These are phyloP conservation scores for Prunus mira DNA, from an alignment of 306 rosid species.

Conservation along the genomic window DNA sequence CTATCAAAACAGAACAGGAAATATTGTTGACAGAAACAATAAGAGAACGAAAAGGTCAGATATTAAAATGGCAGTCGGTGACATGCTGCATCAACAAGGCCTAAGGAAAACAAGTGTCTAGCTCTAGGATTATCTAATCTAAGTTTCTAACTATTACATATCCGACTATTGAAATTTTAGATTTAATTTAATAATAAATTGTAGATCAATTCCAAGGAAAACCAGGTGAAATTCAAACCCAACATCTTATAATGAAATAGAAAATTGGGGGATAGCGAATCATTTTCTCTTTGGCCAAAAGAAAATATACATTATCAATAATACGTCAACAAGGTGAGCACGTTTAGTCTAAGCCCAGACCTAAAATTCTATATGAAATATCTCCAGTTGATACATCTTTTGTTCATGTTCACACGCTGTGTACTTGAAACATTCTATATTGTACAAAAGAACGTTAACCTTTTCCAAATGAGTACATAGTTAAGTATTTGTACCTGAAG, in stretches of 20 bases:
- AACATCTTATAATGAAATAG: not conserved
- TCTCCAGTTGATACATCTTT: not conserved
- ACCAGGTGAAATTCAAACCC: not conserved
- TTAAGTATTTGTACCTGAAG: not conserved
- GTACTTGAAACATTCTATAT: not conserved
- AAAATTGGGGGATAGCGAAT: not conserved
- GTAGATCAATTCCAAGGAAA: not conserved
- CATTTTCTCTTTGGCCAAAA: not conserved
- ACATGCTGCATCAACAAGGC: conserved; percentile 3
- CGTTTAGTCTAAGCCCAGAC: not conserved
- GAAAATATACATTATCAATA: not conserved
- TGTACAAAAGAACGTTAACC: not conserved
- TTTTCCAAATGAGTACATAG: not conserved
- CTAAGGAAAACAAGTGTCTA: not conserved
- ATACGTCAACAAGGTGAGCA: conserved; percentile 18
- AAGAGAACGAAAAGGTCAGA: not conserved
- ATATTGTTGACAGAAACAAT: conserved; percentile 15
- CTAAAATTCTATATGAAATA: not conserved
- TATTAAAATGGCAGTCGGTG: not conserved
- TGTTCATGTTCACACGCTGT: conserved; percentile 16
- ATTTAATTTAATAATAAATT: not conserved
- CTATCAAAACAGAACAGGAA: conserved; percentile 39
- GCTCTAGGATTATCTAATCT: not conserved
- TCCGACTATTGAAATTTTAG: not conserved
- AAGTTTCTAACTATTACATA: not conserved